Conservation (phyloP, 495 filamentous ascomycete genomes). For the Penicillium pancosmium region DNA sequence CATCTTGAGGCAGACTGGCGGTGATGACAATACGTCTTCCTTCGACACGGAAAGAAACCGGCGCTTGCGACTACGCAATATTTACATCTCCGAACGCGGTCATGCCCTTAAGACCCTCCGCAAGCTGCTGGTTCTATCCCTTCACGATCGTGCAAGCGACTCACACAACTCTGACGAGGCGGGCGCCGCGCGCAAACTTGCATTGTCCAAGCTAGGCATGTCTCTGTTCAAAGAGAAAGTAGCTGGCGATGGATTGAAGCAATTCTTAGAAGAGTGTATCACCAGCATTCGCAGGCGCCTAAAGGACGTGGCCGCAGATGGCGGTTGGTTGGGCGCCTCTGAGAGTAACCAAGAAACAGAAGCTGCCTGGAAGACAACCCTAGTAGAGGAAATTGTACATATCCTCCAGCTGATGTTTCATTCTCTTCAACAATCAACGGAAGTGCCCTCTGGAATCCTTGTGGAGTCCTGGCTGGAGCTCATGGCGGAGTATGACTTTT, state of each 20-base stretch:
- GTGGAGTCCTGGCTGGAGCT: conserved; percentile 75
- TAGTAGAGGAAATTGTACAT: conserved; percentile 69
- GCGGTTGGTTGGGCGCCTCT: conserved; percentile 54
- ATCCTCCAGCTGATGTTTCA: conserved; percentile 74
- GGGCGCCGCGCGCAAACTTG: conserved; percentile 19
- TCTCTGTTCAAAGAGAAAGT: conserved; percentile 36
- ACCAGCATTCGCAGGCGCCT: conserved; percentile 48
- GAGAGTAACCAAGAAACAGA: conserved; percentile 56
- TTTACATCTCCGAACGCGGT: conserved; percentile 70
- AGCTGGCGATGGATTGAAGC: conserved; percentile 27
- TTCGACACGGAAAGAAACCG: conserved; percentile 62
- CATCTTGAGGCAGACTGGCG: conserved; percentile 34
- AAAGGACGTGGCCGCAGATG: conserved; percentile 47
- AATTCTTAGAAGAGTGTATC: conserved; percentile 44
- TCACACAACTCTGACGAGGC: background rate
- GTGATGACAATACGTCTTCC: conserved; percentile 52
- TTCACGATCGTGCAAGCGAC: conserved; percentile 26
- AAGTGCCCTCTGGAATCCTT: conserved; percentile 57
- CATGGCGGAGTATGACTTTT: conserved; percentile 64
- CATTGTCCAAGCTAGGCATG: conserved; percentile 34
- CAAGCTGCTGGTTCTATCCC: conserved; percentile 45
- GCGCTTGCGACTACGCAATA: conserved; percentile 61
- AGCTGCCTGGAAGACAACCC: conserved; percentile 61
- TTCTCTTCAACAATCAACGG: conserved; percentile 58
- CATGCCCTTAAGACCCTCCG: conserved; percentile 47